These are phyloP conservation scores for Senna tora DNA, from an alignment of 306 rosid species.

Conservation along the genomic window DNA sequence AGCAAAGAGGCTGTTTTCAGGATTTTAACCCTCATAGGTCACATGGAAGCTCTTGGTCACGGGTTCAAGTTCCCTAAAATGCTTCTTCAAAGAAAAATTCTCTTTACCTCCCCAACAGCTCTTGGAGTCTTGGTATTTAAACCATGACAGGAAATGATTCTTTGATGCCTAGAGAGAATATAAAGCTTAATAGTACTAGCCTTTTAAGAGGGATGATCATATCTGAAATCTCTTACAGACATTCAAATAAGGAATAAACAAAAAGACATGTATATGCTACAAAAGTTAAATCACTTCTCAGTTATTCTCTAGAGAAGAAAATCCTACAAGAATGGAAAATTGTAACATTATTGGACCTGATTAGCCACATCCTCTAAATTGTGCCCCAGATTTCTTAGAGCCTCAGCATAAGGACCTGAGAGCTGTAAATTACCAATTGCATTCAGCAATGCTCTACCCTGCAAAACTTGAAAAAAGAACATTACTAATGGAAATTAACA, in stretches of 20 bases:
- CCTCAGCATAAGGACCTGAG: conserved; percentile 86
- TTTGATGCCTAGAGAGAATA: conserved; percentile 10
- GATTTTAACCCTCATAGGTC: too few relatives aligned
- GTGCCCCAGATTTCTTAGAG: conserved; percentile 73
- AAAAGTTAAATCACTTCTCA: background rate
- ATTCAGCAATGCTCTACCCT: conserved; percentile 94
- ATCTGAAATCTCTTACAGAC: conserved; percentile 12
- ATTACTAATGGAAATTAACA: conserved; percentile 4
- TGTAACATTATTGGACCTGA: conserved; percentile 53
- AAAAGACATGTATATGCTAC: conserved; percentile 13
- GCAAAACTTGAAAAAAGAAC: conserved; percentile 33
- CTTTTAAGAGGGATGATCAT: conserved; percentile 6
- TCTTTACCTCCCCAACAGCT: background rate
- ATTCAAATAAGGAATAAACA: conserved; percentile 20
- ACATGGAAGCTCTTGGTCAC: too few relatives aligned
- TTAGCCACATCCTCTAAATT: conserved; percentile 79
- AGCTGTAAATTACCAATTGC: conserved; percentile 94
- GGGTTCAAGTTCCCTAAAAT: too few relatives aligned
- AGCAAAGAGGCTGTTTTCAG: too few relatives aligned
- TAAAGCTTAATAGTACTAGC: background rate
- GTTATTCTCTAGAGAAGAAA: conserved; percentile 11
- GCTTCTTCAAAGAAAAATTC: too few relatives aligned
- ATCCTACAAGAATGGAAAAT: background rate
- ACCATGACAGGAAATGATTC: conserved; percentile 17
- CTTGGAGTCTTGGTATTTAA: conserved; percentile 3